Evolutionary conservation across 768 basidiomycete genomes (phyloP), one percentile per base, ranked within the genome.

Genomic region (Mycena maculata): DNA sequence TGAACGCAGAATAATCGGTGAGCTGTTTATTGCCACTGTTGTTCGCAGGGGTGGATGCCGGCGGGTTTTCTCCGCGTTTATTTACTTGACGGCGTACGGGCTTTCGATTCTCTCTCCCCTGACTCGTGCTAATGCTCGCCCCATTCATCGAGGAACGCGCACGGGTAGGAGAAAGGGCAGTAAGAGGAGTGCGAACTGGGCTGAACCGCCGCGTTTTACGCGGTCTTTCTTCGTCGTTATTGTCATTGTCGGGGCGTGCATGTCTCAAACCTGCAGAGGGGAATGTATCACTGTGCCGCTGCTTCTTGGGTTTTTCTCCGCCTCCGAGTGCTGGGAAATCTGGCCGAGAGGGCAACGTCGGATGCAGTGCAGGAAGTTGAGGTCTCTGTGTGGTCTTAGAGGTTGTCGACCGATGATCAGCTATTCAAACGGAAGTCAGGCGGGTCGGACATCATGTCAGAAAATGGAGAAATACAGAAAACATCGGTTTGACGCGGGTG

Each of bases 1-100:
- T 90, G 73, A 82, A 86, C 8, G 76, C 79, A 0, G 84, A 83
- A 63, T 86, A 86, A 64, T 85, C 84, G 4, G 76, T 76, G 5
- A 67, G 49, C 15, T 68, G 70, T 47, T 75, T 77, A n/a, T 50
- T 71, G 20, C 69, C 68, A 27, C 65, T 59, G 11, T 72, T 42
- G 47, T 74, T 73, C 15, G 73, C 58, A 2, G 77, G 79, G 2
- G 77, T 79, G 10, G 68, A 66, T 5, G 59, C 20, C 0, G 71
- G 62, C 23, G 47, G 31, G 16, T 65, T 47, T 20, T 50, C 44
- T 41, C 54, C 23, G 31, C 63, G 65, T 39, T 28, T 44, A 45
- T 45, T 22, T 10, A 18, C 39, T 2, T 22, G 41, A 22, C 28
- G 53, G 4, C 23, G 31, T 4, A 39, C 6, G 59, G 70, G 50